phyloP scores from a whole-genome alignment of 352 stramenopile genomes.

The Globisporangium barbulae region DNA sequence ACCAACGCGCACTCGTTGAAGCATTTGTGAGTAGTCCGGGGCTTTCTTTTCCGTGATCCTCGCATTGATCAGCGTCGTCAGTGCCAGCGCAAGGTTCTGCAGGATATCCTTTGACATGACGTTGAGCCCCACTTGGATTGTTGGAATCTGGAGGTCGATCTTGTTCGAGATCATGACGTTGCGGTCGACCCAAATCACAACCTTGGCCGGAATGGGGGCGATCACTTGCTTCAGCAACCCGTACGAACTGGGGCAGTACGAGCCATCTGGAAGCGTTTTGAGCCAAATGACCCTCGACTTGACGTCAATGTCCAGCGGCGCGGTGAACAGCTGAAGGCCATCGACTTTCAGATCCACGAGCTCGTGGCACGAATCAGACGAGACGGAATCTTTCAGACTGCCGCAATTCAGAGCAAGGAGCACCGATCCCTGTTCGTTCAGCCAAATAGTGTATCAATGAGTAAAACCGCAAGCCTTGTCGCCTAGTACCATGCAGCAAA shows the following conservation, averaged over 20 bases:
- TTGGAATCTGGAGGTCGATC: conserved; percentile 56
- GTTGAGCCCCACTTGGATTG: conserved; percentile 47
- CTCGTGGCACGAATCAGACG: conserved; percentile 44
- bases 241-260: conserved; percentile 57
- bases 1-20: conserved; percentile 17
- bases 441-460: not conserved
- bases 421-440: conserved; percentile 39
- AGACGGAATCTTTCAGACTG: conserved; percentile 53
- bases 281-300: conserved; percentile 68
- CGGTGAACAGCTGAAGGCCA: conserved; percentile 62
- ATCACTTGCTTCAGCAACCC: conserved; percentile 66
- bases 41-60: conserved; percentile 44
- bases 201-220: conserved; percentile 49
- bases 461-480: not conserved
- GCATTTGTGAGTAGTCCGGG: conserved; percentile 32
- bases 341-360: conserved; percentile 59
- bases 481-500: not conserved
- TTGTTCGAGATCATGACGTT: conserved; percentile 35
- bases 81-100: conserved; percentile 39
- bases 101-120: conserved; percentile 60
- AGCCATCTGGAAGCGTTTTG: conserved; percentile 46
- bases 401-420: conserved; percentile 62
- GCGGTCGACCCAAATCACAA: conserved; percentile 56
- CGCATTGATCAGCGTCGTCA: conserved; percentile 30
- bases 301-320: conserved; percentile 68